Base-by-base conservation (phyloP, 164 flowering plant genomes). In the Berberis thunbergii region DNA sequence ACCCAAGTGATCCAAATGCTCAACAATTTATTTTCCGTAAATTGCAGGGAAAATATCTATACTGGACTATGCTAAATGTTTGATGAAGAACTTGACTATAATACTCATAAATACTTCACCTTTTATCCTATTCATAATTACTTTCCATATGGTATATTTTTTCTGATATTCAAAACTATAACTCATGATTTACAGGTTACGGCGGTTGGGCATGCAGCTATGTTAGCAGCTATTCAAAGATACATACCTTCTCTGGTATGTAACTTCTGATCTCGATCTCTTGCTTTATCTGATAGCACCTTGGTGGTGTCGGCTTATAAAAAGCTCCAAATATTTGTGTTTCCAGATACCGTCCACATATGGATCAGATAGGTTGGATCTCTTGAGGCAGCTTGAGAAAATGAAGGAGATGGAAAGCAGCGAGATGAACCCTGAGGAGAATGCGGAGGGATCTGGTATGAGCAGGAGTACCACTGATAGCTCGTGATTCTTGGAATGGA, bases 121-220 rank as follows among this genome's bases (percentile, higher is more conserved):
- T 26, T 26, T 26, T 26, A 26, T 26, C 26, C 26, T 26, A 26
- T 46, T 46, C 49, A 46, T 8, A 46, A 46, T 46, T 52, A 52
- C 3, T 7, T 11, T 9, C 54, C 2, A 10, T 52, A 52, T 11
- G 11, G 13, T 6, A 7, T 1, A 11, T 3, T 52, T 10, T 26
- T 10, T 10, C 8, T 52, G 8, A 6, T 1, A 7, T 52, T 6
- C 11, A 12, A 52, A 52, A 52, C 54, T 10, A 4, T 52, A 39
- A 43, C 59, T 63, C 40, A 50, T 49, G 50, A 61, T 67, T 42
- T 61, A 50, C 83, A 94, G 99, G 99, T 94, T 65, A 89, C 97
- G 55, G 97, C 97, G 6, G 96, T 94, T 68, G 96, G 99, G 52
- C 99, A 94, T 78, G 96, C 97, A 10, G 99, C 98, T 53, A 89